Percentiles rank a stretch among this genome's conserved stretches.
phyloP scores from a whole-genome alignment of 495 filamentous ascomycete species.

The Chlorociboria aeruginascens region DNA sequence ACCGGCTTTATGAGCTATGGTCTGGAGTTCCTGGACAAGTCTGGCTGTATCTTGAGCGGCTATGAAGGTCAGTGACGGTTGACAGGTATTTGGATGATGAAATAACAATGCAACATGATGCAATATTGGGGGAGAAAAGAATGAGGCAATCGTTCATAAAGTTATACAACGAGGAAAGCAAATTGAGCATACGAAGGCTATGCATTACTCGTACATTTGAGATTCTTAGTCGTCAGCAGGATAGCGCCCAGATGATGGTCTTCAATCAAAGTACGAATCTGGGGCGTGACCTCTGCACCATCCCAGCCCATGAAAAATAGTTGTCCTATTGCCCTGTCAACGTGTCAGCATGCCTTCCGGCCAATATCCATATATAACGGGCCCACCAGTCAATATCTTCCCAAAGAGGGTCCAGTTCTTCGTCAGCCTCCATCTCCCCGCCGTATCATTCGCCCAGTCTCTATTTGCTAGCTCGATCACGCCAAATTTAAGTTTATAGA shows the following conservation, averaged over 20 bases:
- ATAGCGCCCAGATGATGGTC: slow-evolving; percentile 78
- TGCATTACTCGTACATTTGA: slow-evolving; percentile 68
- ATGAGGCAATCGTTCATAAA: background rate
- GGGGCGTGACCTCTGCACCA: slow-evolving; percentile 73
- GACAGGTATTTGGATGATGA: background rate
- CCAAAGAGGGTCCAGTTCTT: slow-evolving; percentile 55
- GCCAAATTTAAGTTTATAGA: no score
- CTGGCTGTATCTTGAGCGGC: slow-evolving; percentile 74
- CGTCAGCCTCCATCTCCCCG: slow-evolving; percentile 18
- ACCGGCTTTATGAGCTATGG: slow-evolving; percentile 73
- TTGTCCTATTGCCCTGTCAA: slow-evolving; percentile 61
- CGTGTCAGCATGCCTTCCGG: slow-evolving; percentile 6
- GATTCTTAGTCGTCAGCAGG: slow-evolving; percentile 77
- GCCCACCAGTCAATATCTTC: slow-evolving; percentile 52
- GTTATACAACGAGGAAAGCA: background rate
- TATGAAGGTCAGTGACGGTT: slow-evolving; percentile 22
- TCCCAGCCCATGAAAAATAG: slow-evolving; percentile 86
- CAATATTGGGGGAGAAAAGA: background rate
- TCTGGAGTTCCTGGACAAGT: slow-evolving; percentile 75
- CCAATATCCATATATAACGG: background rate
- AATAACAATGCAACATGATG: background rate
- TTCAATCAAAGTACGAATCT: slow-evolving; percentile 75
- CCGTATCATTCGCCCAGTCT: no score
- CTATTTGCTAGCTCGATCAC: no score
- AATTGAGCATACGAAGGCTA: slow-evolving; percentile 3